Evolutionary conservation across 192 early-diverging fungal species (phyloP), one percentile per base, ranked within the genome.

Genomic region (Glomus cerebriforme): DNA sequence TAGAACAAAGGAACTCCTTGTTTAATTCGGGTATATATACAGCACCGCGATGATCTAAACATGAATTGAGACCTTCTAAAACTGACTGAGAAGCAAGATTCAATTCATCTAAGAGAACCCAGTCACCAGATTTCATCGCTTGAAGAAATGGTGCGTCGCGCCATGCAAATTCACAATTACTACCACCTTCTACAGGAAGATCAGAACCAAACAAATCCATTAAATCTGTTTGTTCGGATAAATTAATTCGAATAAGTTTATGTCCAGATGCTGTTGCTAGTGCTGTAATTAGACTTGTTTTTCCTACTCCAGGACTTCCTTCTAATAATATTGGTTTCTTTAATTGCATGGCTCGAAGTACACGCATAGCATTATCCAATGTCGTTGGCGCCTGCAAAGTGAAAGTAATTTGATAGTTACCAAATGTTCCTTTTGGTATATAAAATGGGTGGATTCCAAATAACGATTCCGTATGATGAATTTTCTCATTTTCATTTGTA

Each of bases 81-180:
- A 99, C 98, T 81, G 95, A 94, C 85, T 99, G 98, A 31, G 95
- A 95, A n/a, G 98, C 98, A 80, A 99, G 87, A 82, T 99, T 99
- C 74, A 98, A 89, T 80, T 99, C 98, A 83, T 99, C 98, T 22
- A 99, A 85, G 29, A 99, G 83, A 3, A 99, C 96, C 98, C 98
- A 99, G 82, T 95, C 94, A 9, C 98, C 98, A 22, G 84, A 87
- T 86, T 97, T 90, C 93, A 99, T 97, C 17, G 98, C 98, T 67
- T 93, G 90, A 77, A 99, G 86, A 83, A 99, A 99, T 1, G 97
- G 97, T 24, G 96, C 98, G 80, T 97, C 97, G 72, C 97, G 87
- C 98, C 98, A 99, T 9, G 95, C 94, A 85, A 99, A 99, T 83
- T 95, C 91, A 45, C 94, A 92, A 77, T 86, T 91, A 26, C 82